phyloP scores from a whole-genome alignment of 140 eudicot genomes.

The Senecio squalidus region DNA sequence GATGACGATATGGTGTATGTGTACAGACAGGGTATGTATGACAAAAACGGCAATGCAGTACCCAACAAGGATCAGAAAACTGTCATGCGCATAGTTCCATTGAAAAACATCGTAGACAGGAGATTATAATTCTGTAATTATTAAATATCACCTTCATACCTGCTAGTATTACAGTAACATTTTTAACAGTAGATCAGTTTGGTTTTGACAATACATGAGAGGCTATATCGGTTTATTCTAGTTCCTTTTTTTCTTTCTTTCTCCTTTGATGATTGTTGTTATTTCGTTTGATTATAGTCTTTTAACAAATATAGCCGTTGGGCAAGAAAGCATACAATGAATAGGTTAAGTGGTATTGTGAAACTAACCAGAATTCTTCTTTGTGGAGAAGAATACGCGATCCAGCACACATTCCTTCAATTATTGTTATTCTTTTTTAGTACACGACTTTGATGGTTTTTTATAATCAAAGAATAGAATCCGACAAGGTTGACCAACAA shows the following conservation, averaged over 20 bases:
- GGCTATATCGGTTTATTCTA: constrained; percentile 5
- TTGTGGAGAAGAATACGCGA: too few relatives aligned
- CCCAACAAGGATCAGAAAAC: constrained; percentile 19
- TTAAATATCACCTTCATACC: constrained; percentile 7
- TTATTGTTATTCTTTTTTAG: too few relatives aligned
- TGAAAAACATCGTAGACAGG: constrained; percentile 25
- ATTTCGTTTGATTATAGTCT: not conserved
- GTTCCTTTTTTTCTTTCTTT: not conserved
- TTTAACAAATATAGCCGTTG: not conserved
- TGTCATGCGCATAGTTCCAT: constrained; percentile 21
- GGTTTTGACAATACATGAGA: constrained; percentile 6
- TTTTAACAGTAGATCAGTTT: not conserved
- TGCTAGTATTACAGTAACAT: constrained; percentile 1
- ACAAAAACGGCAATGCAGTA: constrained; percentile 18
- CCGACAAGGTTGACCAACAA: too few relatives aligned
- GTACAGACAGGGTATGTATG: constrained; percentile 39
- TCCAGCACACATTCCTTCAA: too few relatives aligned
- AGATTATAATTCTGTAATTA: constrained; percentile 13
- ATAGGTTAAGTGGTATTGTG: not conserved
- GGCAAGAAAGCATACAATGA: not conserved
- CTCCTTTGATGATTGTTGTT: not conserved
- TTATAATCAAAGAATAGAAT: too few relatives aligned
- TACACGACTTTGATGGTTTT: too few relatives aligned
- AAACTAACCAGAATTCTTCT: too few relatives aligned
- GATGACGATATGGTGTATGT: constrained; percentile 8